phyloP scores from a whole-genome alignment of 2,329 filamentous ascomycete species.

The Paraconiothyrium brasiliense region DNA sequence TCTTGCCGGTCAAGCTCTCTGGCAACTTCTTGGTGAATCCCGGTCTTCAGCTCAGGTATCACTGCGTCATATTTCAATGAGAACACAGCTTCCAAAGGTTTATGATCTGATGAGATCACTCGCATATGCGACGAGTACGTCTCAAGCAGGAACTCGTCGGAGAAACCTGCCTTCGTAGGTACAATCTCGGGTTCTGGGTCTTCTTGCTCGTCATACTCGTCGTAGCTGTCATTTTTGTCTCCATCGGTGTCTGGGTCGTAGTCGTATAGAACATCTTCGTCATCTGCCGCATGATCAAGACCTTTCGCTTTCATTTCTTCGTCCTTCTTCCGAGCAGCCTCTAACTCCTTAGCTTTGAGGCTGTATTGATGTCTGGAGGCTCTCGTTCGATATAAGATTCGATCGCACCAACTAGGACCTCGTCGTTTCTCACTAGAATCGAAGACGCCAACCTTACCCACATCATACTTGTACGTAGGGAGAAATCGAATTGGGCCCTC shows the following conservation, averaged over 20 bases:
- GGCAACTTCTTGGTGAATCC: slow-evolving; percentile 85
- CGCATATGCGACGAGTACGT: slow-evolving; percentile 89
- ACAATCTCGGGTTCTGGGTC: slow-evolving; percentile 59
- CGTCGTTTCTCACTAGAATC: slow-evolving; percentile 95
- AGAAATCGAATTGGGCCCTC: slow-evolving; percentile 90
- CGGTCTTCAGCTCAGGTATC: slow-evolving; percentile 82
- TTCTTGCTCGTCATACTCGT: slow-evolving; percentile 43
- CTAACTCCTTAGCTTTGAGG: slow-evolving; percentile 68
- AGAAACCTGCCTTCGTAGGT: slow-evolving; percentile 66
- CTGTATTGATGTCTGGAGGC: slow-evolving; percentile 74
- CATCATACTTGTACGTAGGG: slow-evolving; percentile 97
- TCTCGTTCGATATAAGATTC: slow-evolving; percentile 85
- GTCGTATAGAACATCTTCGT: slow-evolving; percentile 86
- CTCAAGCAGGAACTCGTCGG: slow-evolving; percentile 65
- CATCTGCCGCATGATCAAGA: slow-evolving; percentile 75
- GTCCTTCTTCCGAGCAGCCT: slow-evolving; percentile 75
- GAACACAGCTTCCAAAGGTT: slow-evolving; percentile 86
- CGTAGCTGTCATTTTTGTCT: slow-evolving; percentile 53
- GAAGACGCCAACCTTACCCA: slow-evolving; percentile 90
- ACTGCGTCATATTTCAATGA: slow-evolving; percentile 86
- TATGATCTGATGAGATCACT: slow-evolving; percentile 93
- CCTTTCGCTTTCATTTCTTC: slow-evolving; percentile 86
- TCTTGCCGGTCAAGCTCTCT: slow-evolving; percentile 88
- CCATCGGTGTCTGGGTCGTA: slow-evolving; percentile 87
- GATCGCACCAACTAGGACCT: slow-evolving; percentile 95